Percentiles rank a stretch among this genome's conserved stretches.
These are phyloP conservation scores for Trichosanthes truncata DNA, from an alignment of 306 rosid species.

Conservation along the genomic window DNA sequence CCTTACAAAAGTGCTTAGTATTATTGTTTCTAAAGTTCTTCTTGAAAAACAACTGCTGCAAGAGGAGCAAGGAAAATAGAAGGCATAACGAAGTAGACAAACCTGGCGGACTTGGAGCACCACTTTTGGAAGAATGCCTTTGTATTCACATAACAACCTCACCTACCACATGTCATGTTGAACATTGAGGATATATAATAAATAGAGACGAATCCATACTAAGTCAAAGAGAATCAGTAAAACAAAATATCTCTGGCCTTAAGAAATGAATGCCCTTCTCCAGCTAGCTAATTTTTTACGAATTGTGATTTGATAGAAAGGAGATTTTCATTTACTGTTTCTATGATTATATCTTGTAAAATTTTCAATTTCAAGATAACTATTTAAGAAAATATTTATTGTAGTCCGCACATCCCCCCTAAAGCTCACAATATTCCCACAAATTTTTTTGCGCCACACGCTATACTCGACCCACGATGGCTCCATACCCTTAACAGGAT, in stretches of 20 bases:
- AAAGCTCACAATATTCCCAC: no score
- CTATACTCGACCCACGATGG: no score
- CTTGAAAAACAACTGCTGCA: neutral
- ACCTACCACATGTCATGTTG: conserved; percentile 34
- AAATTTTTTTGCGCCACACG: no score
- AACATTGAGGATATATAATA: conserved; percentile 4
- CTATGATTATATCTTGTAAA: neutral
- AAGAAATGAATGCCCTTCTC: neutral
- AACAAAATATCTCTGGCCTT: neutral
- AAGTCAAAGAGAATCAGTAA: neutral
- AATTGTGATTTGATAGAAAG: neutral
- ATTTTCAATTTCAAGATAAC: neutral
- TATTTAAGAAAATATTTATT: neutral
- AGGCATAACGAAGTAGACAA: conserved; percentile 17
- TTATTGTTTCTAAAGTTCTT: neutral
- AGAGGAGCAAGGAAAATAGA: neutral
- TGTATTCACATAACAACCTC: conserved; percentile 56
- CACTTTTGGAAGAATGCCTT: conserved; percentile 77
- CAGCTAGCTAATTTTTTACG: neutral
- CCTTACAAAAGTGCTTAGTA: neutral
- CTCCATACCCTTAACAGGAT: no score
- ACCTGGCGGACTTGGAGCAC: conserved; percentile 66
- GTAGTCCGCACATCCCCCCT: neutral
- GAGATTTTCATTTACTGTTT: neutral
- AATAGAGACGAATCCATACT: neutral